A percentile compares a stretch with the other conserved stretches of the same genome.
These are phyloP conservation scores for Trichosporon inkin DNA, from an alignment of 1,284 basidiomycete genomes.

Conservation along the genomic window DNA sequence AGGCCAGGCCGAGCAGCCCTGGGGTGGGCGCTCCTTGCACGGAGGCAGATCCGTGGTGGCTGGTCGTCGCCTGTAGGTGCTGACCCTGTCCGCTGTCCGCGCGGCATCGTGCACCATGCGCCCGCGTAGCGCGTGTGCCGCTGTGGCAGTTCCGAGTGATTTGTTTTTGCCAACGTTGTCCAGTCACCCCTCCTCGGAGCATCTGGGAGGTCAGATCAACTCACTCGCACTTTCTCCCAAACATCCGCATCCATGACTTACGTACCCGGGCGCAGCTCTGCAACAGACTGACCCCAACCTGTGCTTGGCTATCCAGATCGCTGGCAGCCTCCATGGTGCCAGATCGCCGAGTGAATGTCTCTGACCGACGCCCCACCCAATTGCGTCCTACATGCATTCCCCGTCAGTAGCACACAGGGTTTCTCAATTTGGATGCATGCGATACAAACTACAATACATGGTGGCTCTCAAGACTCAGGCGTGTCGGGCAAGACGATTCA, in stretches of 20 bases:
- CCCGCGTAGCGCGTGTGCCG: too few species aligned
- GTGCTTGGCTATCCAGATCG: too few species aligned
- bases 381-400: conserved; percentile 2
- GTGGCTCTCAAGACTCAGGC: neutral
- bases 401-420: too few species aligned
- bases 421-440: conserved; percentile 8
- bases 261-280: too few species aligned
- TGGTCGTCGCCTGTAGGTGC: too few species aligned
- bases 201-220: neutral
- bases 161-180: conserved; percentile 8
- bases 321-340: too few species aligned
- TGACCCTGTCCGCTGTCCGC: too few species aligned
- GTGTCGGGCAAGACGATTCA: neutral
- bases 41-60: neutral
- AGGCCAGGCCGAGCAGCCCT: neutral
- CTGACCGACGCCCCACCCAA: neutral
- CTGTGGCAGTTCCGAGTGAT: conserved; percentile 4
- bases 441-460: conserved; percentile 8
- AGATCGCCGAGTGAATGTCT: too few species aligned
- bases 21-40: neutral
- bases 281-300: neutral
- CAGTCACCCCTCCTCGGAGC: neutral
- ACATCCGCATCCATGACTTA: too few species aligned
- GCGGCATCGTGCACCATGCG: too few species aligned
- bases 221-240: too few species aligned